Base-by-base conservation (phyloP, 2,329 filamentous ascomycete species). In the Fusarium piperis region DNA sequence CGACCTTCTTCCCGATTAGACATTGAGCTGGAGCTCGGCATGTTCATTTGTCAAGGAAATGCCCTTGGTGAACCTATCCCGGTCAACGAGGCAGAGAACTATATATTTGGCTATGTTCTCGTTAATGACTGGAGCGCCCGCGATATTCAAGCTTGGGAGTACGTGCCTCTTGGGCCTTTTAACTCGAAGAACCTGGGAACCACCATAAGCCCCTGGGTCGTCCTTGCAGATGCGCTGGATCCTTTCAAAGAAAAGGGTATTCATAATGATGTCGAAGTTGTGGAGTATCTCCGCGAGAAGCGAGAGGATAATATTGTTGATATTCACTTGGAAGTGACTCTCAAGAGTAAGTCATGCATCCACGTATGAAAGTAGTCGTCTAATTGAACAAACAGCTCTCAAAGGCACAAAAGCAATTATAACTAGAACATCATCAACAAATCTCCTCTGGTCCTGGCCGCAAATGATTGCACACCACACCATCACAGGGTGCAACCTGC, bases 401-500 rank as follows among this genome's bases (percentile, higher is more conserved):
- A 48, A 48, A n/a, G 44, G 23, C 23, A 28, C 44, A 4, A 10
- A 48, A 4, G 44, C 44, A n/a, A 23, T 48, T 10, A 48, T 48
- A 3, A 48, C 44, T 16, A 28, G 30, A 23, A 32, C 48, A 52
- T 52, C 48, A 10, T 52, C 48, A 1, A 48, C 44, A 28, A 48
- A 48, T 10, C 15, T 48, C 10, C 44, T 48, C 4, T 52, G 48
- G 48, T 52, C 48, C 2, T 33, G 28, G 48, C 30, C 30, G 20
- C 48, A 52, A 3, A 52, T 52, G 26, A 32, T 52, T 20, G 48
- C 48, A 33, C 48, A 52, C n/a, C 48, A 52, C 30, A 52, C 28
- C n/a, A 52, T 30, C 28, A 32, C 48, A 23, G 48, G 48, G 9
- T 52, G 48, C 30, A 33, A 33, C 12, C 30, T 52, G 2, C 16